Conservation (phyloP, 495 filamentous ascomycete species). For the Penicillium macrosclerotiorum region DNA sequence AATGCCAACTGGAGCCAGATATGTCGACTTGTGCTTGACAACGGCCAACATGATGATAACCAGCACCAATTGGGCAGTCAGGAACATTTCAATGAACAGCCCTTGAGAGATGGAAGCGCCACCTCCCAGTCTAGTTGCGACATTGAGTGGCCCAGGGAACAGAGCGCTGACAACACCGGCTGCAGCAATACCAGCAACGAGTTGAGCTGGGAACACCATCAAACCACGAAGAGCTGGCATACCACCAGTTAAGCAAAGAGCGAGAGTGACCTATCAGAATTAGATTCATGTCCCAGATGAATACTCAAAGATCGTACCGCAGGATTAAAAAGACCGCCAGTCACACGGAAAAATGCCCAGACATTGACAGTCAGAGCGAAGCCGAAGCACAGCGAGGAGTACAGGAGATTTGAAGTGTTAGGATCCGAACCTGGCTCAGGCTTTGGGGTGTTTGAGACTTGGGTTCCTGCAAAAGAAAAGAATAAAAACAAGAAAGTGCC, state of each 20-base stretch:
- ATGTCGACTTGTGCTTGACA: slow-evolving; percentile 80
- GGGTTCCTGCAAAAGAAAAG: slow-evolving; percentile 76
- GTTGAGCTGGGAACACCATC: slow-evolving; percentile 52
- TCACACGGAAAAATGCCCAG: slow-evolving; percentile 82
- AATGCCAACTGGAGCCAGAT: slow-evolving; percentile 75
- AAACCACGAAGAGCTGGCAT: slow-evolving; percentile 50
- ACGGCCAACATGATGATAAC: slow-evolving; percentile 80
- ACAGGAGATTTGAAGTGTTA: slow-evolving; percentile 56
- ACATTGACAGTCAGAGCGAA: slow-evolving; percentile 76
- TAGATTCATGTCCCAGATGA: not conserved
- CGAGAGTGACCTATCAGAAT: slow-evolving; percentile 52
- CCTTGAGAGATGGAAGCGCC: slow-evolving; percentile 62
- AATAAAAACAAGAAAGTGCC: slow-evolving; percentile 84
- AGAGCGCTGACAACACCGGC: slow-evolving; percentile 60
- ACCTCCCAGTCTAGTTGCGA: slow-evolving; percentile 57
- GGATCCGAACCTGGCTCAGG: slow-evolving; percentile 32
- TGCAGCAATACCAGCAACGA: slow-evolving; percentile 57
- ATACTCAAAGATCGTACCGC: slow-evolving; percentile 44
- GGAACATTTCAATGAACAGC: slow-evolving; percentile 76
- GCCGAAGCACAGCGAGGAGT: slow-evolving; percentile 70
- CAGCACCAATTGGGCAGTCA: slow-evolving; percentile 74
- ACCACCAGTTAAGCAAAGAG: slow-evolving; percentile 55
- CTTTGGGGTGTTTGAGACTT: slow-evolving; percentile 61
- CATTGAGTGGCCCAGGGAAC: slow-evolving; percentile 60
- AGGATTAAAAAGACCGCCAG: slow-evolving; percentile 80